Percentiles rank a stretch among this genome's conserved stretches.
phyloP scores from a whole-genome alignment of 1,284 basidiomycete species.

The Rhodotorula sp. region DNA sequence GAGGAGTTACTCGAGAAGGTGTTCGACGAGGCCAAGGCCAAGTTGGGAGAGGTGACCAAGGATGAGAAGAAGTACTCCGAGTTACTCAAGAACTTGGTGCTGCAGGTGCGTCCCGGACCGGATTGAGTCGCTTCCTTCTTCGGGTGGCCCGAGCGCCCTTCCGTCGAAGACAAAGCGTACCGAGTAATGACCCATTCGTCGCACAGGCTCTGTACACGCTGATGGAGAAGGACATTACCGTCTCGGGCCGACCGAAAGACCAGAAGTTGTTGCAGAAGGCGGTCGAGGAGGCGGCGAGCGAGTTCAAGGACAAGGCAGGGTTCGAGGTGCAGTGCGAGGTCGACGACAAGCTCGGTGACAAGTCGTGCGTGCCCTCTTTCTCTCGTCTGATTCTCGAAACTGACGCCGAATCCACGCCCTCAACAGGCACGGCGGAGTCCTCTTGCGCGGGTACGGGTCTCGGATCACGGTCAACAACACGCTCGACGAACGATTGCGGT shows the following conservation, averaged over 20 bases:
- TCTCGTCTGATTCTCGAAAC: not conserved
- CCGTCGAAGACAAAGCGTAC: too few relatives aligned
- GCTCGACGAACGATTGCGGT: constrained; percentile 77
- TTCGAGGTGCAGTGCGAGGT: constrained; percentile 64
- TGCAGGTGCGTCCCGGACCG: constrained; percentile 60
- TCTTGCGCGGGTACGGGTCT: constrained; percentile 66
- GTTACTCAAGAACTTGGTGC: constrained; percentile 75
- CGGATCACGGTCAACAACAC: constrained; percentile 90
- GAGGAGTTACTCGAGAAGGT: constrained; percentile 91
- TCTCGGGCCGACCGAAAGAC: constrained; percentile 67
- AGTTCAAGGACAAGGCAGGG: constrained; percentile 75
- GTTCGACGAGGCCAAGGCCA: constrained; percentile 71
- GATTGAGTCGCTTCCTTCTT: not conserved
- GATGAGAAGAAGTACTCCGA: constrained; percentile 71
- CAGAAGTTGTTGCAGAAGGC: constrained; percentile 60
- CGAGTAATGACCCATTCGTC: not conserved
- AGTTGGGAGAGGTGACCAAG: constrained; percentile 64
- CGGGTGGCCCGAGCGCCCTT: too few relatives aligned
- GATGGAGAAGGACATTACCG: constrained; percentile 66
- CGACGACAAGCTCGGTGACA: constrained; percentile 66
- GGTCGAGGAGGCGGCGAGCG: constrained; percentile 61
- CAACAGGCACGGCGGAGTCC: constrained; percentile 75
- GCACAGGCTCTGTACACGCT: constrained; percentile 60
- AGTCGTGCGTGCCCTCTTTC: constrained; percentile 58
- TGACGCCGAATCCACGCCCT: not conserved